Evolutionary conservation across 768 basidiomycete genomes (phyloP).

Genomic region (Chalciporus sphaerocephalus): DNA sequence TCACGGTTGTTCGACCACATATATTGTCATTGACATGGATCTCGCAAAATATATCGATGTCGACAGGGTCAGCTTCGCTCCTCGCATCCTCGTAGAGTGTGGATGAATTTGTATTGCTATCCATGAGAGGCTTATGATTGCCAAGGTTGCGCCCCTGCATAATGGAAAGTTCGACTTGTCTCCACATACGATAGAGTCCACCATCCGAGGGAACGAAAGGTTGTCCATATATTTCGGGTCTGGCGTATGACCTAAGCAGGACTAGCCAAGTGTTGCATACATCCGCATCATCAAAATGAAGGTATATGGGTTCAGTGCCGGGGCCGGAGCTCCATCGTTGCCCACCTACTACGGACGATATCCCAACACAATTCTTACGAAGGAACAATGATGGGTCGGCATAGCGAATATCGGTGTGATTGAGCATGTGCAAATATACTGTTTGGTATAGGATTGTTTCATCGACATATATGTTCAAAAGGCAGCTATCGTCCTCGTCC

Average conservation of each 20-base stretch:
- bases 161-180: constrained; percentile 70
- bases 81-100: constrained; percentile 32
- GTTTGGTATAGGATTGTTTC: constrained; percentile 72
- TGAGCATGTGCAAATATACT: constrained; percentile 64
- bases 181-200: constrained; percentile 84
- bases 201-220: constrained; percentile 53
- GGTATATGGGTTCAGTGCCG: constrained; percentile 63
- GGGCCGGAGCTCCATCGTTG: constrained; percentile 55
- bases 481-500: constrained; percentile 63
- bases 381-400: constrained; percentile 74
- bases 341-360: constrained; percentile 59
- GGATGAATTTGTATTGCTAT: constrained; percentile 21
- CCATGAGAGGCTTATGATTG: constrained; percentile 36
- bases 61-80: constrained; percentile 48
- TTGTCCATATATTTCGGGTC: constrained; percentile 73
- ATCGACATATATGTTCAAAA: constrained; percentile 71
- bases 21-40: constrained; percentile 64
- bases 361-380: constrained; percentile 68
- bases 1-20: constrained; percentile 71
- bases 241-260: constrained; percentile 75
- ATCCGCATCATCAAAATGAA: constrained; percentile 65
- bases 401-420: constrained; percentile 77
- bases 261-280: constrained; percentile 71
- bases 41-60: constrained; percentile 75
- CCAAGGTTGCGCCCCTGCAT: constrained; percentile 75